These are phyloP conservation scores for Cordyceps tenuipes DNA, from an alignment of 2,329 filamentous ascomycete species.

Conservation along the genomic window DNA sequence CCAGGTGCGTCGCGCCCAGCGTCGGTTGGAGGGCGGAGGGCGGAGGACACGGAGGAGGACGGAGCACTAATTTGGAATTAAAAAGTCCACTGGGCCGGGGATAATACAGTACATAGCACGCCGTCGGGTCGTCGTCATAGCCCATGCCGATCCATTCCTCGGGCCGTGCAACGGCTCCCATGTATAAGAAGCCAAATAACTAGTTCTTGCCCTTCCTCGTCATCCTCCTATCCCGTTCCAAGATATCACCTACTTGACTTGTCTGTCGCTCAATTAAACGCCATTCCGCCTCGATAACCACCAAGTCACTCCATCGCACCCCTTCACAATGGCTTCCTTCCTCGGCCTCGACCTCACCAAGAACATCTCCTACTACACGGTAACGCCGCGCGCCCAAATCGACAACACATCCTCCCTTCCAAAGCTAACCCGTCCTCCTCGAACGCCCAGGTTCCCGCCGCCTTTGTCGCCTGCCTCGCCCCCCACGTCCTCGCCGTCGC, in stretches of 20 bases:
- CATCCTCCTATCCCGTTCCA: no score
- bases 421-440: no score
- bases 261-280: background rate
- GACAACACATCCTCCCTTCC: background rate
- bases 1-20: background rate
- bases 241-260: background rate
- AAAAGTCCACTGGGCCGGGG: background rate
- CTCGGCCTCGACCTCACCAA: slow-evolving; percentile 27
- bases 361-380: slow-evolving; percentile 20
- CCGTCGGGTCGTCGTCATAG: background rate
- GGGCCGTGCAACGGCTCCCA: background rate
- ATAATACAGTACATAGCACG: no score
- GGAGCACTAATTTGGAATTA: background rate
- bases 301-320: background rate
- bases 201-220: background rate
- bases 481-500: slow-evolving; percentile 28
- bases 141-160: background rate
- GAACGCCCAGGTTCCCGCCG: slow-evolving; percentile 30
- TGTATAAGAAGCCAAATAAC: no score
- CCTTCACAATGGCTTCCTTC: slow-evolving; percentile 20
- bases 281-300: background rate
- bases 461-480: slow-evolving; percentile 26
- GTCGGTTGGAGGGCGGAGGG: background rate
- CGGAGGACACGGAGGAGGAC: background rate
- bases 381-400: slow-evolving; percentile 3